Evolutionary conservation across 2,329 filamentous ascomycete genomes (phyloP), one percentile per base, ranked within the genome.

Genomic region (Chaetomium olivaceum): DNA sequence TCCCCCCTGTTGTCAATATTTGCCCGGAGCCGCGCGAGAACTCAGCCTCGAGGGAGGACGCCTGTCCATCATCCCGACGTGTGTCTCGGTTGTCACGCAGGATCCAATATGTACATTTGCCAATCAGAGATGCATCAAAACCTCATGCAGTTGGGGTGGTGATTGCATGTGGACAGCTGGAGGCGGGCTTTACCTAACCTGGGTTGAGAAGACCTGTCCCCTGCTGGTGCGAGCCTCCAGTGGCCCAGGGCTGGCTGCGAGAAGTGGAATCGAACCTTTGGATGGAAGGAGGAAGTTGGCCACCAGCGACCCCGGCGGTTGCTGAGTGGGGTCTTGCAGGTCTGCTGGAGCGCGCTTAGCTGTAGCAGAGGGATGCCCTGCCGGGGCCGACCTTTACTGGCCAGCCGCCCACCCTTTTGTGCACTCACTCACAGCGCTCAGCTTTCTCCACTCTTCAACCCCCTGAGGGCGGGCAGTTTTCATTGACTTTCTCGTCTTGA

Each of bases 291-390:
- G 3, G 39, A n/a, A 36, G 29, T 21, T 50, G 48, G 58, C 48
- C 58, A 52, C 23, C 54, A 58, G 54, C 43, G 56, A 54, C 64
- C 64, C 54, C 54, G 58, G 58, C 48, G 46, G 54, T 51, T 61
- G 58, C 43, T 58, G 64, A 58, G 64, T 36, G 61, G 61, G 65
- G 63, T 63, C 55, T 66, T 48, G 58, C 48, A 58, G 39, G 58
- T 43, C 62, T 43, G 57, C 48, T 25, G 39, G 60, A 69, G 67
- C 67, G 67, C 67, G 67, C 67, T 69, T 69, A 65, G 61, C 31
- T 56, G 25, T n/a, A n/a, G 9, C 27, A 29, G 27, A 29, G 3
- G 27, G 27, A 4, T 8, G 21, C 25, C 60, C 39, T 29, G 27
- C 27, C 27, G 3, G 27, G 12, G 29, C 54, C 16, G 54, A 7